Evolutionary conservation across 2,329 filamentous ascomycete species (phyloP).

Genomic region (Alternaria burnsii): DNA sequence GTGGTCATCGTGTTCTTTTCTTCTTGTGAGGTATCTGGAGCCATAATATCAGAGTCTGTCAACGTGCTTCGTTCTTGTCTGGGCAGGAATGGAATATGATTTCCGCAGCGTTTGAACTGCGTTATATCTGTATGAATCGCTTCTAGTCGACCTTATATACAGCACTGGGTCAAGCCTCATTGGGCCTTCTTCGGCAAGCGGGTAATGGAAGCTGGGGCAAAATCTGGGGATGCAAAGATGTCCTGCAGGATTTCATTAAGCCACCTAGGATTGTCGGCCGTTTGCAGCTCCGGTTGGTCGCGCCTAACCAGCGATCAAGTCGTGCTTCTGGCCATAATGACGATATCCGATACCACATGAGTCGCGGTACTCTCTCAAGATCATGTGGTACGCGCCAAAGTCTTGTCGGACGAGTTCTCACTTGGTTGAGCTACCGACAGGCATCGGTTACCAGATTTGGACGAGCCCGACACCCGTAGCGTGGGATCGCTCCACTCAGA

Average conservation of each 20-base stretch:
- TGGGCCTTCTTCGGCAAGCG: too few species aligned
- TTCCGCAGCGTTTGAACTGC: too few species aligned
- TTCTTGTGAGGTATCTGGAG: too few species aligned
- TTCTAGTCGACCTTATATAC: too few species aligned
- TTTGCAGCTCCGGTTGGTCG: not conserved
- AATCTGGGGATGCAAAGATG: not conserved
- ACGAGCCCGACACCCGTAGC: constrained; percentile 6
- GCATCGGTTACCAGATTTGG: constrained; percentile 3
- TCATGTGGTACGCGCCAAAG: not conserved
- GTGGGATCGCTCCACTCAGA: not conserved
- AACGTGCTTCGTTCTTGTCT: too few species aligned
- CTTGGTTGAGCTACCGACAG: constrained; percentile 1
- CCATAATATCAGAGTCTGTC: too few species aligned
- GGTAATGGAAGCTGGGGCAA: not conserved
- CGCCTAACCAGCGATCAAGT: not conserved
- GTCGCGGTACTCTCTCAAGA: not conserved
- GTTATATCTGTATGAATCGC: too few species aligned
- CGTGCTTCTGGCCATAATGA: not conserved
- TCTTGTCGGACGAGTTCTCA: not conserved
- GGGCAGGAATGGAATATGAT: too few species aligned
- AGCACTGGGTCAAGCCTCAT: too few species aligned
- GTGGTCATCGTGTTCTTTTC: too few species aligned
- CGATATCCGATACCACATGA: not conserved
- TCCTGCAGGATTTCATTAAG: not conserved
- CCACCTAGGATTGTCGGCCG: not conserved